Evolutionary conservation across 164 flowering plant genomes (phyloP).

Genomic region (Protea cynaroides): DNA sequence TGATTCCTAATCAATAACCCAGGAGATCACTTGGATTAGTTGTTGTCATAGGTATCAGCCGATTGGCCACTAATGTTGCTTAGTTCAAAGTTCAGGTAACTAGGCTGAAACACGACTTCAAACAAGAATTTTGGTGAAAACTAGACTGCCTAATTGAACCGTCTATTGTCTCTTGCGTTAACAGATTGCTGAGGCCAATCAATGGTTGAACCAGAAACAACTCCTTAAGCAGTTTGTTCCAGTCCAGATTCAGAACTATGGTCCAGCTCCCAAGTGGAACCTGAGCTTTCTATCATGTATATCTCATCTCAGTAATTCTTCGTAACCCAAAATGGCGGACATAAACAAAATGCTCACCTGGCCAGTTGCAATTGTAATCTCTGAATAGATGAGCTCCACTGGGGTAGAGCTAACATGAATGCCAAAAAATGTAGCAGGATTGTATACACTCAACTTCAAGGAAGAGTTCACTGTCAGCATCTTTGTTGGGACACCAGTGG

Average conservation of each 20-base stretch:
- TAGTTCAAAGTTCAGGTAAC: too few relatives aligned
- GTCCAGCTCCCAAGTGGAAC: neutral
- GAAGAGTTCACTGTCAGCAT: slow-evolving; percentile 71
- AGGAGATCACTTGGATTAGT: neutral
- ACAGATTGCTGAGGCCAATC: too few relatives aligned
- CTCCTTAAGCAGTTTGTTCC: too few relatives aligned
- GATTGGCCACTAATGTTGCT: too few relatives aligned
- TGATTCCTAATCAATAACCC: too few relatives aligned
- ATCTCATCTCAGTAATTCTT: neutral
- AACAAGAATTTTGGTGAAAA: too few relatives aligned
- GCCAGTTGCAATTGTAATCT: slow-evolving; percentile 76
- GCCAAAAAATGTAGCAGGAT: slow-evolving; percentile 85
- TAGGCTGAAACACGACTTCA: too few relatives aligned
- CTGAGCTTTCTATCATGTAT: neutral
- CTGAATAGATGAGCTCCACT: slow-evolving; percentile 58
- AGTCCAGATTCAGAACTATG: neutral
- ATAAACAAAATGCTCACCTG: slow-evolving; percentile 36
- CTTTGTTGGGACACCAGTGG: slow-evolving; percentile 84
- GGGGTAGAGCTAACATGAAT: slow-evolving; percentile 81
- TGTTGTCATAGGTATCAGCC: neutral
- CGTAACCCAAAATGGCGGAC: neutral
- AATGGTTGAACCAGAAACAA: too few relatives aligned
- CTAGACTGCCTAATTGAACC: too few relatives aligned
- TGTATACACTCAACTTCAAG: slow-evolving; percentile 60
- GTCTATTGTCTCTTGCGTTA: too few relatives aligned